Percentiles rank a stretch among this genome's conserved stretches.
phyloP scores from a whole-genome alignment of 1,284 basidiomycete species.

The Xanthoconium separans region DNA sequence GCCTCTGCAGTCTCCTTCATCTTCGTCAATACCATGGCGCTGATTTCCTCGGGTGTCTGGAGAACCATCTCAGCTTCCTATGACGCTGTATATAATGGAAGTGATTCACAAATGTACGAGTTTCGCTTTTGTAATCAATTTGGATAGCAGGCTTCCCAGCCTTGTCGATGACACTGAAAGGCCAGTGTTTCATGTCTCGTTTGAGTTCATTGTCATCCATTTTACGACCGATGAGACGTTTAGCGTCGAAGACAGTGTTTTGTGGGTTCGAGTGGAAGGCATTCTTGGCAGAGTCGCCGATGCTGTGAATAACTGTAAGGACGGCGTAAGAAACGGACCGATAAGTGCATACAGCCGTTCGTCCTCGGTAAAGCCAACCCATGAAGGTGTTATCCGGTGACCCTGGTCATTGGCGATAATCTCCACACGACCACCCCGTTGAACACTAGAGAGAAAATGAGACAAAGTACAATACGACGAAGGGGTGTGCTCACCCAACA shows the following conservation, averaged over 20 bases:
- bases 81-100: neutral
- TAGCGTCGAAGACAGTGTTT: slow-evolving; percentile 97
- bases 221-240: slow-evolving; percentile 93
- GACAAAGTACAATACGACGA: neutral
- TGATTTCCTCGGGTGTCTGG: slow-evolving; percentile 85
- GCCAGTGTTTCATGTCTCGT: slow-evolving; percentile 87
- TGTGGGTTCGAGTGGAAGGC: slow-evolving; percentile 82
- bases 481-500: slow-evolving; percentile 54
- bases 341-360: slow-evolving; percentile 76
- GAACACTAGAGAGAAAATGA: slow-evolving; percentile 58
- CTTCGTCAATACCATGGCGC: slow-evolving; percentile 93
- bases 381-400: slow-evolving; percentile 95
- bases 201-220: slow-evolving; percentile 77
- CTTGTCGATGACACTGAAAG: slow-evolving; percentile 80
- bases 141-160: slow-evolving; percentile 84
- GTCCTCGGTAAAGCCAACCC: slow-evolving; percentile 88
- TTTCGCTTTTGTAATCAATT: slow-evolving; percentile 85
- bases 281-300: slow-evolving; percentile 80
- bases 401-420: slow-evolving; percentile 98
- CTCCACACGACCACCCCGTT: slow-evolving; percentile 90
- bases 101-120: slow-evolving; percentile 75
- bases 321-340: neutral
- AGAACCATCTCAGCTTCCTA: slow-evolving; percentile 1
- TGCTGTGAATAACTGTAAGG: slow-evolving; percentile 38
- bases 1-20: slow-evolving; percentile 99